These are phyloP conservation scores for carrot (Daucus carota) DNA, from an alignment of 129 eudicot species.

Conservation along the genomic window DNA sequence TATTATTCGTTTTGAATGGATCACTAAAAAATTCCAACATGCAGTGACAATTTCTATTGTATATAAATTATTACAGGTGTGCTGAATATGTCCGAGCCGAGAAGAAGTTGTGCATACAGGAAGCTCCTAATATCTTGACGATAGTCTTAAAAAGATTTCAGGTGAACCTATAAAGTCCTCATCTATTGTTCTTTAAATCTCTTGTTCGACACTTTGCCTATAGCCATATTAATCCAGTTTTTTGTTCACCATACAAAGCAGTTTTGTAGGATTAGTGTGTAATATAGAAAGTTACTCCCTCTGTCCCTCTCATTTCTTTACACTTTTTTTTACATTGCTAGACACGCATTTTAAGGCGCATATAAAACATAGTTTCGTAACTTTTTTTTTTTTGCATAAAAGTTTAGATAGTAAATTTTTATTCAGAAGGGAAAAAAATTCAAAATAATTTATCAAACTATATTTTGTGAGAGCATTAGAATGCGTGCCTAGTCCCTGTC, in stretches of 20 bases:
- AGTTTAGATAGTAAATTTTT: too few relatives aligned
- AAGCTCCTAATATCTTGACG: conserved; percentile 88
- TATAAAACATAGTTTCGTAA: too few relatives aligned
- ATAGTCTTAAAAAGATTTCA: conserved; percentile 92
- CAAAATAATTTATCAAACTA: too few relatives aligned
- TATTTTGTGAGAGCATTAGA: too few relatives aligned
- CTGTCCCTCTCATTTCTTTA: too few relatives aligned
- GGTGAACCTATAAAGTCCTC: conserved; percentile 29
- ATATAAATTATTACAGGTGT: conserved; percentile 44
- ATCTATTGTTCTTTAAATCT: neutral
- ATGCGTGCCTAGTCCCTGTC: too few relatives aligned
- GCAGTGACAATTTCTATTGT: conserved; percentile 8
- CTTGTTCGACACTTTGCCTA: neutral
- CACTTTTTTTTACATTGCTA: too few relatives aligned
- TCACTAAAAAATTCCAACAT: conserved; percentile 12
- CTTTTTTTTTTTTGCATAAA: too few relatives aligned
- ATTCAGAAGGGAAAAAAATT: too few relatives aligned
- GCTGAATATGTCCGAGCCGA: conserved; percentile 70
- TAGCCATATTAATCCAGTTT: neutral
- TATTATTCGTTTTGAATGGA: neutral
- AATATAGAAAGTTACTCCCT: neutral
- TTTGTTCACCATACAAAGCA: neutral
- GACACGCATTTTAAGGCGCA: too few relatives aligned
- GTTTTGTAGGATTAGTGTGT: neutral
- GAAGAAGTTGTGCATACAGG: conserved; percentile 76